Percentiles rank a stretch among this genome's conserved stretches.
These are phyloP conservation scores for Aciculosporium take DNA, from an alignment of 2,329 filamentous ascomycete genomes.

Conservation along the genomic window DNA sequence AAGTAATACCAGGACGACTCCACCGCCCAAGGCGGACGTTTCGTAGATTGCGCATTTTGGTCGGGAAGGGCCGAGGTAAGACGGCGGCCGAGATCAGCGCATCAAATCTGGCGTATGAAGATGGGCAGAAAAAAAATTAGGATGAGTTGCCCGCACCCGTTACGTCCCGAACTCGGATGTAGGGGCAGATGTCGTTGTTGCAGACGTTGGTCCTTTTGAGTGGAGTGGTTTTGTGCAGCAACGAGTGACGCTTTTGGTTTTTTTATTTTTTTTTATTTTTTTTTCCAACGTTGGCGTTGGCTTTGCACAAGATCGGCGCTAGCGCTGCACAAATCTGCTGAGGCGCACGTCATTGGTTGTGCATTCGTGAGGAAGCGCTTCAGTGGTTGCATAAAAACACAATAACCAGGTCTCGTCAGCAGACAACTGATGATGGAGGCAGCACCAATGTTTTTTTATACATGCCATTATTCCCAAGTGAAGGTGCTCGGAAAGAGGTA, in stretches of 20 bases:
- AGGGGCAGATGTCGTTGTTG: background rate
- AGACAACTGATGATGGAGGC: too few relatives aligned
- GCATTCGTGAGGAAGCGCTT: background rate
- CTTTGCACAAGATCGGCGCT: slow-evolving; percentile 9
- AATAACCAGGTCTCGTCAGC: too few relatives aligned
- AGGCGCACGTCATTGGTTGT: background rate
- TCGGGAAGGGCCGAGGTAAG: background rate
- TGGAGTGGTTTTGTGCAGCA: background rate
- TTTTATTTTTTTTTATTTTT: too few relatives aligned
- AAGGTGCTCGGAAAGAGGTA: too few relatives aligned
- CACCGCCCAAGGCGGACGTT: slow-evolving; percentile 58
- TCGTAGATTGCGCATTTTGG: slow-evolving; percentile 72
- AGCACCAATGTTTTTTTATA: too few relatives aligned
- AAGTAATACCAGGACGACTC: slow-evolving; percentile 50
- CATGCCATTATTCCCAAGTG: too few relatives aligned
- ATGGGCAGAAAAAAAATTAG: background rate
- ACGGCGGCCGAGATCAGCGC: slow-evolving; percentile 1
- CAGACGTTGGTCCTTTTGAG: background rate
- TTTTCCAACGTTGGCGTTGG: slow-evolving; percentile 1
- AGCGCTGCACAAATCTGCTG: slow-evolving; percentile 3
- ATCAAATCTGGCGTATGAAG: background rate
- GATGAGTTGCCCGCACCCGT: too few relatives aligned
- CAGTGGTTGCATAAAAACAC: too few relatives aligned
- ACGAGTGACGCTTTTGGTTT: too few relatives aligned
- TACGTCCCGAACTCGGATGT: background rate